Conservation (phyloP, 1,284 basidiomycete species). For the Leccinum cinnamomeum region DNA sequence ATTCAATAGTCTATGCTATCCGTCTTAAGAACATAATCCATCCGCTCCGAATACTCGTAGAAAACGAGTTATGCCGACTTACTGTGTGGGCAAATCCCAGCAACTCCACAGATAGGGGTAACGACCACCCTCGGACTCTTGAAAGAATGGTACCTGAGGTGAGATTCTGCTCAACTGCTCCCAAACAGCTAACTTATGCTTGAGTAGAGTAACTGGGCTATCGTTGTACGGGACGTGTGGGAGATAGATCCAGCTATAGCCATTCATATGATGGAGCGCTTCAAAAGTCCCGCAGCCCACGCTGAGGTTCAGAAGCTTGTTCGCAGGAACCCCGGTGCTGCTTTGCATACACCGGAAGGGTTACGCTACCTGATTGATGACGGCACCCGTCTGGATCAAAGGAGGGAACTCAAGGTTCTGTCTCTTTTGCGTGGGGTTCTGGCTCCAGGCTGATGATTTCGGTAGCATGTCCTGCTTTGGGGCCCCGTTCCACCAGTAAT, state of each 20-base stretch:
- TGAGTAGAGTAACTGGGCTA: conserved; percentile 66
- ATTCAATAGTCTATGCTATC: conserved; percentile 51
- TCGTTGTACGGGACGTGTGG: conserved; percentile 78
- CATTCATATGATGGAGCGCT: conserved; percentile 83
- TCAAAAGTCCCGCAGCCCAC: conserved; percentile 65
- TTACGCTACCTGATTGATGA: conserved; percentile 81
- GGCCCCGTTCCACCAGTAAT: conserved; percentile 86
- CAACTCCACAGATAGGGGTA: conserved; percentile 70
- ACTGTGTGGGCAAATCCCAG: conserved; percentile 91
- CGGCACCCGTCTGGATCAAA: conserved; percentile 52
- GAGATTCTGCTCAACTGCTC: conserved; percentile 19
- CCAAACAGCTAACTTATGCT: conserved; percentile 11
- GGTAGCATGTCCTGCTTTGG: conserved; percentile 85
- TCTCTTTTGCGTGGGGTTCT: background rate
- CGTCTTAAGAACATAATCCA: conserved; percentile 66
- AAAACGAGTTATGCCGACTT: conserved; percentile 87
- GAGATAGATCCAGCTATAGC: conserved; percentile 81
- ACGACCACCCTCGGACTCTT: conserved; percentile 55
- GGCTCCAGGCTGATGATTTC: conserved; percentile 19
- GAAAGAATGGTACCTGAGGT: conserved; percentile 66
- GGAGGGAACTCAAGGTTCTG: conserved; percentile 71
- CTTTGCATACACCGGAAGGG: conserved; percentile 78
- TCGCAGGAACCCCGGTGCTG: conserved; percentile 69
- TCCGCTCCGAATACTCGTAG: conserved; percentile 80
- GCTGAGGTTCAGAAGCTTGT: conserved; percentile 79